Conservation (phyloP, 805 yeast species). For the Candida easanensis region DNA sequence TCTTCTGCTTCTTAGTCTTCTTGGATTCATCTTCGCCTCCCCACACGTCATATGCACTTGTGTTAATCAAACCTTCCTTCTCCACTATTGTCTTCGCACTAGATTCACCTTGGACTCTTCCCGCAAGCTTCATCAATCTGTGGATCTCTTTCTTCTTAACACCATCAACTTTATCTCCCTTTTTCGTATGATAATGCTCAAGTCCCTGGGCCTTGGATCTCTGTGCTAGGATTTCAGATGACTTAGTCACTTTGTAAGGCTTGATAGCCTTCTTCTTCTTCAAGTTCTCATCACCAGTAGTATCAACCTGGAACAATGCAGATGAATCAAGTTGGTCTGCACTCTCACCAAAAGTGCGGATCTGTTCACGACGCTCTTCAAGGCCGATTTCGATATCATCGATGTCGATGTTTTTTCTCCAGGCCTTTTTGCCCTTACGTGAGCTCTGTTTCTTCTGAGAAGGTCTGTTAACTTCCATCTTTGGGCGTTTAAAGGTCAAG, state of each 20-base stretch:
- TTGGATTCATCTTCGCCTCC: slow-evolving; percentile 30
- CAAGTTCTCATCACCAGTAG: slow-evolving; percentile 52
- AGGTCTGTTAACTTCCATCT: slow-evolving; percentile 47
- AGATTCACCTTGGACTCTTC: slow-evolving; percentile 58
- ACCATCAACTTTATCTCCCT: slow-evolving; percentile 51
- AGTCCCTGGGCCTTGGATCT: slow-evolving; percentile 78
- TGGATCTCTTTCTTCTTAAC: slow-evolving; percentile 21
- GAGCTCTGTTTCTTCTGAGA: slow-evolving; percentile 67
- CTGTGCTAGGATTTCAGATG: slow-evolving; percentile 54
- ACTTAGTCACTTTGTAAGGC: slow-evolving; percentile 32
- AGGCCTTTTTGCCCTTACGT: slow-evolving; percentile 87
- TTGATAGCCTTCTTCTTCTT: slow-evolving; percentile 34
- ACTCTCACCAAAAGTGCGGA: slow-evolving; percentile 48
- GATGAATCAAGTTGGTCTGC: slow-evolving; percentile 37
- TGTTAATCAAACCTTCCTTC: slow-evolving; percentile 59
- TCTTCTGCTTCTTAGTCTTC: slow-evolving; percentile 18
- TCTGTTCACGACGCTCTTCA: slow-evolving; percentile 64
- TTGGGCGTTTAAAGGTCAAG: neutral
- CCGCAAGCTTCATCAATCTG: slow-evolving; percentile 68
- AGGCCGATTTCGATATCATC: slow-evolving; percentile 72
- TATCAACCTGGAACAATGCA: slow-evolving; percentile 64
- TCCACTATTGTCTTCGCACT: slow-evolving; percentile 51
- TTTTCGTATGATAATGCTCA: slow-evolving; percentile 36
- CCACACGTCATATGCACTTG: slow-evolving; percentile 71
- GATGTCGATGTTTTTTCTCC: slow-evolving; percentile 91